Percentiles rank a stretch among this genome's conserved stretches.
Conservation (phyloP, 148 eudicot species). For the Chenopodium album region DNA sequence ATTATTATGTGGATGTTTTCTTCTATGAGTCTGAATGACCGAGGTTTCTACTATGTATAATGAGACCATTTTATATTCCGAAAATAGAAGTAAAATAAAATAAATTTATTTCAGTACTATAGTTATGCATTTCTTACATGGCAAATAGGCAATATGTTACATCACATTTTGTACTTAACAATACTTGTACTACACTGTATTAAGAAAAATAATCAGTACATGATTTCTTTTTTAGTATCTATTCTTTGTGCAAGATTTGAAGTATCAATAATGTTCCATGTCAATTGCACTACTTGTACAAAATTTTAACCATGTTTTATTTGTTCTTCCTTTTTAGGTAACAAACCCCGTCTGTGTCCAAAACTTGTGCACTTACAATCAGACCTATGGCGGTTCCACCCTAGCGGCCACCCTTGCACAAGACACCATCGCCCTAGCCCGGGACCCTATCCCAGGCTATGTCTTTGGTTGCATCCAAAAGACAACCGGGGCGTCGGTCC, state of each 20-base stretch:
- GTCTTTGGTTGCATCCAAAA: slow-evolving; percentile 71
- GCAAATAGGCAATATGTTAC: too few species aligned
- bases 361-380: slow-evolving; percentile 58
- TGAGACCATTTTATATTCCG: too few species aligned
- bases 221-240: not conserved
- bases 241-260: not conserved
- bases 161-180: too few species aligned
- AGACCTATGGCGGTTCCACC: slow-evolving; percentile 68
- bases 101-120: not conserved
- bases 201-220: too few species aligned
- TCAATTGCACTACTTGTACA: not conserved
- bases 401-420: slow-evolving; percentile 53
- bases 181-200: too few species aligned
- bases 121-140: not conserved
- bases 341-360: slow-evolving; percentile 47
- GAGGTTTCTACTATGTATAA: too few species aligned
- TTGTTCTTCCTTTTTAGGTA: slow-evolving; percentile 38
- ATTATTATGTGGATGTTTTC: too few species aligned
- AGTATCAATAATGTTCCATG: not conserved
- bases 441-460: slow-evolving; percentile 54
- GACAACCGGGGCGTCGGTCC: slow-evolving; percentile 52
- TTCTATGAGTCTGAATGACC: too few species aligned
- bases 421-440: slow-evolving; percentile 71
- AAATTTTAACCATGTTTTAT: not conserved
- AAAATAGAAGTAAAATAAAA: too few species aligned